phyloP scores from a whole-genome alignment of 371 early-diverging fungal species.

The Mortierella sp. region DNA sequence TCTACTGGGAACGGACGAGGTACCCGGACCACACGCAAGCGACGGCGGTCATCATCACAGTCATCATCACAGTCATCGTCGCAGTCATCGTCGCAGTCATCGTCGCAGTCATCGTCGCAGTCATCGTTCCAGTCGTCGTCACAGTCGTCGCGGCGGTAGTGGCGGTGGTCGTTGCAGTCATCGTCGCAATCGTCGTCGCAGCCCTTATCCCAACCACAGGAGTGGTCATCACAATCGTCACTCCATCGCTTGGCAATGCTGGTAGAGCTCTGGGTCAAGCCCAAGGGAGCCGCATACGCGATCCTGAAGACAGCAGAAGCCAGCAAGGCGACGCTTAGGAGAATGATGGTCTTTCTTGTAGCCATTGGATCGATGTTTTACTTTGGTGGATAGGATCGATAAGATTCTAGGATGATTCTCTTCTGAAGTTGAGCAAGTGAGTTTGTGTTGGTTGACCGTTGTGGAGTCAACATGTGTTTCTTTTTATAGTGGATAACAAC shows the following conservation, averaged over 20 bases:
- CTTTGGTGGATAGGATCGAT: background rate
- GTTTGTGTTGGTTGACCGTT: too few relatives aligned
- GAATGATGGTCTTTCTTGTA: conserved; percentile 32
- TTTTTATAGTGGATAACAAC: background rate
- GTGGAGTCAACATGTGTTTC: too few relatives aligned
- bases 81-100: conserved; percentile 9
- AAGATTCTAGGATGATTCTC: background rate
- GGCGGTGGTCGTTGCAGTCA: conserved; percentile 2
- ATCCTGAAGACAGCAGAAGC: conserved; percentile 8
- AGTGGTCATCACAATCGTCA: conserved; percentile 7
- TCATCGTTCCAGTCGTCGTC: conserved; percentile 12
- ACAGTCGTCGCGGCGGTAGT: background rate
- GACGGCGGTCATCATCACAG: conserved; percentile 9
- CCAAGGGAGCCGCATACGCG: conserved; percentile 17
- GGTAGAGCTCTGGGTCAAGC: background rate
- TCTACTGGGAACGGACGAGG: conserved; percentile 24
- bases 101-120: conserved; percentile 7
- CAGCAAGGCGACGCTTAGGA: conserved; percentile 20
- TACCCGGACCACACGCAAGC: conserved; percentile 2
- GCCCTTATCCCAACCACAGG: background rate
- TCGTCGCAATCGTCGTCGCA: conserved; percentile 6
- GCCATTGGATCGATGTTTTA: conserved; percentile 14
- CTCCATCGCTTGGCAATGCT: conserved; percentile 10
- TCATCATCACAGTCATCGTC: conserved; percentile 11
- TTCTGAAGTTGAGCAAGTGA: too few relatives aligned